Evolutionary conservation across 305 asterid genomes (phyloP).

Genomic region (Stenogyne calaminthoides): DNA sequence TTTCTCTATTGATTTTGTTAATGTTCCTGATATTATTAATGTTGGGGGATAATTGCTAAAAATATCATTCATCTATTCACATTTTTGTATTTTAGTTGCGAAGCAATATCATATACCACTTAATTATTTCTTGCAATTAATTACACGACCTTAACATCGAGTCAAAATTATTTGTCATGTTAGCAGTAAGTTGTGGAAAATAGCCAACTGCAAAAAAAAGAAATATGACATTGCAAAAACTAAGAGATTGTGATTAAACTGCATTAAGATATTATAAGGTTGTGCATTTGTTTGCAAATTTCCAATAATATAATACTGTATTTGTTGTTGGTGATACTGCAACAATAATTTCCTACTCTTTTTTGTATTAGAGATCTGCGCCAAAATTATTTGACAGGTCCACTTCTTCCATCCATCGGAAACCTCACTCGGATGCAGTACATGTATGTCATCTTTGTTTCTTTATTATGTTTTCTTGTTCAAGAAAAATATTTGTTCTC

Average conservation of each 20-base stretch:
- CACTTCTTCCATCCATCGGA: constrained; percentile 59
- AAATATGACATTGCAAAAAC: background rate
- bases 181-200: background rate
- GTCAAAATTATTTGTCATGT: background rate
- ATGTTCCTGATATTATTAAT: background rate
- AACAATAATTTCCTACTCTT: background rate
- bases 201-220: too few relatives aligned
- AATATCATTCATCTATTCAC: background rate
- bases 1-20: background rate
- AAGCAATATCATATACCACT: background rate
- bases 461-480: background rate
- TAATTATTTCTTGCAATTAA: background rate
- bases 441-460: constrained; percentile 42
- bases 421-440: constrained; percentile 62
- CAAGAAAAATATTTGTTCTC: background rate
- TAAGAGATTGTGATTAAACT: background rate
- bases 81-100: too few relatives aligned
- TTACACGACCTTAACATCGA: background rate
- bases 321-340: background rate
- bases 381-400: constrained; percentile 71
- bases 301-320: too few relatives aligned
- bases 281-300: background rate
- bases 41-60: background rate
- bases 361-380: constrained; percentile 49
- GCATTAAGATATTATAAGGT: background rate